Percentiles rank a stretch among this genome's conserved stretches.
phyloP scores from a whole-genome alignment of 2,329 filamentous ascomycete species.

The Pseudogymnoascus sp. region DNA sequence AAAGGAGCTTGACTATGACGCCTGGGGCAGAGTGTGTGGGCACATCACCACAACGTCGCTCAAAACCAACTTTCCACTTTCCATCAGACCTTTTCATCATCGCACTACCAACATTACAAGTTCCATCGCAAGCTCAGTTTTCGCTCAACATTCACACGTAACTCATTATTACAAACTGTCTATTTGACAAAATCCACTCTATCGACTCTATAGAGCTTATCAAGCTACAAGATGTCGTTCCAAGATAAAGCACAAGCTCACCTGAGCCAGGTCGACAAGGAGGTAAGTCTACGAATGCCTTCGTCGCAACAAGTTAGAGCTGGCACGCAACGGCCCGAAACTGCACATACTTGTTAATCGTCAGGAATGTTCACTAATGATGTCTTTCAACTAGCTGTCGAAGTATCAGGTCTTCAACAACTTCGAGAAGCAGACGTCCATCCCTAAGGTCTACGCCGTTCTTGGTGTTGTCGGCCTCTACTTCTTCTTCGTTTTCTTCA shows the following conservation, averaged over 20 bases:
- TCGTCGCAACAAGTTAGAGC: neutral
- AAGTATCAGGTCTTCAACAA: slow-evolving; percentile 81
- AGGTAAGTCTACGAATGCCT: slow-evolving; percentile 50
- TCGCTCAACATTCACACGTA: slow-evolving; percentile 25
- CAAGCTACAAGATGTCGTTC: slow-evolving; percentile 54
- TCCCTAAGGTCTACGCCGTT: slow-evolving; percentile 80
- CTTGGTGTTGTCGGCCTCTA: slow-evolving; percentile 72
- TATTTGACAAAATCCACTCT: slow-evolving; percentile 6
- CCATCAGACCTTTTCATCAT: slow-evolving; percentile 11
- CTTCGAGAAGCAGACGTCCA: slow-evolving; percentile 74
- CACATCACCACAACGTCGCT: slow-evolving; percentile 12
- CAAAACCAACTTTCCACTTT: slow-evolving; percentile 11
- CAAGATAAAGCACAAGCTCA: slow-evolving; percentile 74
- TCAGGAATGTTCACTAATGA: slow-evolving; percentile 18
- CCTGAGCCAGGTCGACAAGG: slow-evolving; percentile 73
- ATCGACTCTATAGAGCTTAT: neutral
- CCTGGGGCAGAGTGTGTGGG: slow-evolving; percentile 11
- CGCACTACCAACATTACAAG: slow-evolving; percentile 2
- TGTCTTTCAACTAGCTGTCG: slow-evolving; percentile 55
- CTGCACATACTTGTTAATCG: neutral
- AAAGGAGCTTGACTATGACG: slow-evolving; percentile 11
- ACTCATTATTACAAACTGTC: slow-evolving; percentile 20
- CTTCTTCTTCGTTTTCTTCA: slow-evolving; percentile 89
- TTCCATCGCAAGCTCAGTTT: slow-evolving; percentile 10
- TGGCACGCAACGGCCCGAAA: neutral